Evolutionary conservation across 2,329 filamentous ascomycete genomes (phyloP).

Genomic region (Cercospora beticola): DNA sequence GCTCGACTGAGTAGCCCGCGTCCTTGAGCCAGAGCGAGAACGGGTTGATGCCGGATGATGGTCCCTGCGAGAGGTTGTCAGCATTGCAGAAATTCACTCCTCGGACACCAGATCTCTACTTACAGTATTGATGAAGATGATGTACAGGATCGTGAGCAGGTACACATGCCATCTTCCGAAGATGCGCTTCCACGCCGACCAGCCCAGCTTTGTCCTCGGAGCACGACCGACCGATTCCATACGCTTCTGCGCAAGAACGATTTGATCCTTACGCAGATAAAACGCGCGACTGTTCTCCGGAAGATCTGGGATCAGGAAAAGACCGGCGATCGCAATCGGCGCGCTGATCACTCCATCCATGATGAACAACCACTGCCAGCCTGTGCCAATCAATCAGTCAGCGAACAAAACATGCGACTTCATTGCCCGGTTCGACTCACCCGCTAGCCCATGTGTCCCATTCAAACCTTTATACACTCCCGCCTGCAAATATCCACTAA

Average conservation of each 20-base stretch:
- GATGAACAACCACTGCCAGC: slow-evolving; percentile 12
- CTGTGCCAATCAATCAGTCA: slow-evolving; percentile 33
- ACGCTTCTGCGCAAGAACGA: slow-evolving; percentile 48
- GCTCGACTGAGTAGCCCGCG: slow-evolving; percentile 48
- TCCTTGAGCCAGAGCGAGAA: slow-evolving; percentile 36
- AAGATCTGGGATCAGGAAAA: slow-evolving; percentile 51
- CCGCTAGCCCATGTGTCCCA: slow-evolving; percentile 41
- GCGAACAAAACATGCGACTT: slow-evolving; percentile 26
- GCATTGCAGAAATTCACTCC: not conserved
- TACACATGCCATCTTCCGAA: slow-evolving; percentile 67
- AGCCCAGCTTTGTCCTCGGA: slow-evolving; percentile 30
- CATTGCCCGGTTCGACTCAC: slow-evolving; percentile 51
- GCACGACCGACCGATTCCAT: slow-evolving; percentile 42
- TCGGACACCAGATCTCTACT: not conserved
- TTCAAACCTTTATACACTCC: slow-evolving; percentile 51
- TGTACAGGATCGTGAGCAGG: slow-evolving; percentile 57
- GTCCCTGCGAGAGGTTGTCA: slow-evolving; percentile 11
- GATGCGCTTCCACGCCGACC: slow-evolving; percentile 52
- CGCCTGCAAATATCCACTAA: slow-evolving; percentile 57
- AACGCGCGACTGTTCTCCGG: slow-evolving; percentile 53
- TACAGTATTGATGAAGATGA: slow-evolving; percentile 63
- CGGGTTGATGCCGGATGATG: slow-evolving; percentile 27
- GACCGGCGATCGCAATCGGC: slow-evolving; percentile 53
- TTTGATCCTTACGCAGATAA: slow-evolving; percentile 47
- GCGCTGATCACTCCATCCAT: slow-evolving; percentile 54